phyloP scores from a whole-genome alignment of 2,329 filamentous ascomycete species.

The Leptographium radiaticola region DNA sequence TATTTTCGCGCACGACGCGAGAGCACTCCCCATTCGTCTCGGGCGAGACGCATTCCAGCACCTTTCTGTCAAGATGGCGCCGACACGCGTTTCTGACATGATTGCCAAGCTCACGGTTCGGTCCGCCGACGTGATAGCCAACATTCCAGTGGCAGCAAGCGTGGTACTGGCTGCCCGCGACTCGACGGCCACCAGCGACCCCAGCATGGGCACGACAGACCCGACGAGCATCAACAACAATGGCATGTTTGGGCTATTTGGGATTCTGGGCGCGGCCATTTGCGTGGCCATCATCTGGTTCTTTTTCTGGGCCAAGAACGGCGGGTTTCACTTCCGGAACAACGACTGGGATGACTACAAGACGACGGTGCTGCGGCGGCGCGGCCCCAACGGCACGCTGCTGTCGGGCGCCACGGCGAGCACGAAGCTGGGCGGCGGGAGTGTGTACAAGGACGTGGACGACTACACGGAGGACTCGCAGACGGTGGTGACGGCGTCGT shows the following conservation, averaged over 20 bases:
- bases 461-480: conserved; percentile 28
- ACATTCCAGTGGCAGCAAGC: conserved; percentile 30
- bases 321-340: conserved; percentile 76
- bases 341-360: conserved; percentile 99
- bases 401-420: conserved; percentile 70
- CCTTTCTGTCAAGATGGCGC: conserved; percentile 22
- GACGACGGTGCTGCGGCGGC: conserved; percentile 76
- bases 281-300: conserved; percentile 79
- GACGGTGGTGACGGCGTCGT: conserved; percentile 22
- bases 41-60: not conserved
- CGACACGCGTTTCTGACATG: conserved; percentile 20
- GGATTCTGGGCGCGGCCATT: conserved; percentile 65
- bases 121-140: conserved; percentile 13
- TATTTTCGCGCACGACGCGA: not conserved
- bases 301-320: conserved; percentile 97
- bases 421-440: conserved; percentile 78
- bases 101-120: conserved; percentile 6
- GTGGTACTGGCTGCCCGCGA: conserved; percentile 30
- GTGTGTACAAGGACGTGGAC: conserved; percentile 63
- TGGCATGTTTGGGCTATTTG: conserved; percentile 76
- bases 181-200: conserved; percentile 21
- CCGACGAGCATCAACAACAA: conserved; percentile 48
- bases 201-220: conserved; percentile 34
- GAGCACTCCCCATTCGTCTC: not conserved
- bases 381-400: conserved; percentile 78